A percentile compares a stretch with the other conserved stretches of the same genome.
Evolutionary conservation across 192 early-diverging fungal genomes (phyloP).

Genomic region (Chytriomyces hyalinus): DNA sequence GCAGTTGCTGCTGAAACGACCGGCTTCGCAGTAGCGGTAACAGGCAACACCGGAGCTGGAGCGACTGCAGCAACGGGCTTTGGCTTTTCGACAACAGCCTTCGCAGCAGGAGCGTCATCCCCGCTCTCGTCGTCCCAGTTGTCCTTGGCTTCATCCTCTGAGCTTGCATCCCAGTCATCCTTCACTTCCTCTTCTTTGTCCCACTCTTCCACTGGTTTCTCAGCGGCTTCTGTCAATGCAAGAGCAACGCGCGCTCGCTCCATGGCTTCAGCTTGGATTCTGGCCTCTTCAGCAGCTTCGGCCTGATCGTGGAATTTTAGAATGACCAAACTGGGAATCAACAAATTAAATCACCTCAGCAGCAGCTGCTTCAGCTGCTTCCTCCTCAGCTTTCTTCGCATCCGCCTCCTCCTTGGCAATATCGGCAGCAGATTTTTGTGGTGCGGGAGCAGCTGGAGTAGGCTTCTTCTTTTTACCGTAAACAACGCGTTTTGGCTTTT

Average conservation of each 20-base stretch:
- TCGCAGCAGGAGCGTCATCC: conserved; percentile 40
- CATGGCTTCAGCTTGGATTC: conserved; percentile 37
- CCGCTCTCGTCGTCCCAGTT: conserved; percentile 54
- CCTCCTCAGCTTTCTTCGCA: conserved; percentile 11
- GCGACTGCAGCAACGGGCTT: neutral
- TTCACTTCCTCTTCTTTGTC: conserved; percentile 59
- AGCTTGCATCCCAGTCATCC: conserved; percentile 56
- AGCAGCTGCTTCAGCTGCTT: conserved; percentile 33
- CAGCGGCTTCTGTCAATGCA: conserved; percentile 28
- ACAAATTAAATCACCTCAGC: conserved; percentile 5
- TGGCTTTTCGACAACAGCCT: neutral
- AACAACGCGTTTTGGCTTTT: conserved; percentile 71
- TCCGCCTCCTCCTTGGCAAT: conserved; percentile 15
- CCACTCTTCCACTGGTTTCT: conserved; percentile 22
- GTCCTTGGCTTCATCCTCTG: conserved; percentile 70
- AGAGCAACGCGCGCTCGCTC: conserved; percentile 26
- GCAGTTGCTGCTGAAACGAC: neutral
- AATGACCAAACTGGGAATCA: neutral
- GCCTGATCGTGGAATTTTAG: conserved; percentile 19
- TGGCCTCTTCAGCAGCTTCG: conserved; percentile 29
- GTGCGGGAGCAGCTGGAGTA: conserved; percentile 35
- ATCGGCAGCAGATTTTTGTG: conserved; percentile 20
- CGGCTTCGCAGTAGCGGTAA: conserved; percentile 21
- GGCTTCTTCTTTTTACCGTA: conserved; percentile 82
- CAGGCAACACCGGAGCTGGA: neutral